These are phyloP conservation scores for Phellinidium pouzarii DNA, from an alignment of 1,284 basidiomycete genomes.

Conservation along the genomic window DNA sequence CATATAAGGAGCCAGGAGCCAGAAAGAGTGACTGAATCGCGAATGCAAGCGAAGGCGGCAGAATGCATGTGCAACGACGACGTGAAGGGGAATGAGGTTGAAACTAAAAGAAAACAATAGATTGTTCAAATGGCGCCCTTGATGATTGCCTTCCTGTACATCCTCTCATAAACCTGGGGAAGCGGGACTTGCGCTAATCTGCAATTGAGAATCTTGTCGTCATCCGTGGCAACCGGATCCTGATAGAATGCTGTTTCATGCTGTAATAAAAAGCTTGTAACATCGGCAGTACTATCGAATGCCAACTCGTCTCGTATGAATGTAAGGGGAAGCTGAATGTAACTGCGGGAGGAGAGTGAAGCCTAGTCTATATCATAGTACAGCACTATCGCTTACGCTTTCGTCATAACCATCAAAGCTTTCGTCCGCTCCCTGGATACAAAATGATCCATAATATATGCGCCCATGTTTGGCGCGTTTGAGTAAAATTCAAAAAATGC, in stretches of 20 bases:
- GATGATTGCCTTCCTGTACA: slow-evolving; percentile 70
- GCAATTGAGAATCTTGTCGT: slow-evolving; percentile 62
- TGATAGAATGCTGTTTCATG: slow-evolving; percentile 70
- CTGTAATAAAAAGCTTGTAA: slow-evolving; percentile 64
- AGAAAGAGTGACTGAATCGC: too few relatives aligned
- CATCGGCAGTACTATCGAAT: slow-evolving; percentile 65
- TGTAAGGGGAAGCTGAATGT: slow-evolving; percentile 67
- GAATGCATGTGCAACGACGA: background rate
- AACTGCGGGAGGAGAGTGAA: slow-evolving; percentile 42
- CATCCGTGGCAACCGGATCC: slow-evolving; percentile 52
- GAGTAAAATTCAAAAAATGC: slow-evolving; percentile 83
- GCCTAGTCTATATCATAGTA: background rate
- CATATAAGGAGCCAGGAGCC: slow-evolving; percentile 2
- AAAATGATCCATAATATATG: slow-evolving; percentile 99
- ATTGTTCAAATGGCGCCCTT: slow-evolving; percentile 44
- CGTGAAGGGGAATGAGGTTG: background rate
- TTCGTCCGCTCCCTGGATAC: slow-evolving; percentile 86
- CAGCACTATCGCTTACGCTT: slow-evolving; percentile 50
- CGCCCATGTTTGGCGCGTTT: slow-evolving; percentile 93
- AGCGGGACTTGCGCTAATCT: slow-evolving; percentile 49
- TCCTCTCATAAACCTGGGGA: slow-evolving; percentile 58
- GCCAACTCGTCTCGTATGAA: slow-evolving; percentile 81
- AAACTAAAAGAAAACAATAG: slow-evolving; percentile 8
- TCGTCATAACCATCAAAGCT: slow-evolving; percentile 85
- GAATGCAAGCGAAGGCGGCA: too few relatives aligned